A percentile compares a stretch with the other conserved stretches of the same genome.
Evolutionary conservation across 208 protist species (phyloP).

Genomic region (Trypanosoma theileri): DNA sequence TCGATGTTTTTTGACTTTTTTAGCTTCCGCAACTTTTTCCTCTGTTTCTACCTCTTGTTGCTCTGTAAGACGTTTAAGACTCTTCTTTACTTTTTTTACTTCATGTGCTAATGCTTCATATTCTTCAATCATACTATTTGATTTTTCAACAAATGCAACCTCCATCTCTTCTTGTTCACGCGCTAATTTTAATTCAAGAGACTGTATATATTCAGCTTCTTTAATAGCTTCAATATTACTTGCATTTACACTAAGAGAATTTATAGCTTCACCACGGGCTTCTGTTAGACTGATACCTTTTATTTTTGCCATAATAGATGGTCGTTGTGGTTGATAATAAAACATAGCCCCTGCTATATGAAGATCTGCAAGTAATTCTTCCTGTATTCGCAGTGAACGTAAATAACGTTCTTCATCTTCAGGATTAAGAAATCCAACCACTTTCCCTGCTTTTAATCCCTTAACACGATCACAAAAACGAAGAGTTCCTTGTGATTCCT

Average conservation of each 20-base stretch:
- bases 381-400: slow-evolving; percentile 44
- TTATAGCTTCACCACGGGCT: slow-evolving; percentile 32
- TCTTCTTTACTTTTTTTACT: slow-evolving; percentile 78
- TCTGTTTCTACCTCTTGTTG: slow-evolving; percentile 55
- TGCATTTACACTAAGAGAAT: slow-evolving; percentile 34
- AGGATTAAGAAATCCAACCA: slow-evolving; percentile 50
- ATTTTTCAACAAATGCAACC: slow-evolving; percentile 63
- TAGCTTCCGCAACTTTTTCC: slow-evolving; percentile 64
- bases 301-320: slow-evolving; percentile 33
- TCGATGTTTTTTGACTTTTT: slow-evolving; percentile 83
- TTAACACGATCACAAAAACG: slow-evolving; percentile 91
- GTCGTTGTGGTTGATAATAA: slow-evolving; percentile 53
- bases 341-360: slow-evolving; percentile 59
- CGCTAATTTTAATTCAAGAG: slow-evolving; percentile 31
- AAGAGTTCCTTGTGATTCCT: slow-evolving; percentile 80
- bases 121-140: slow-evolving; percentile 85
- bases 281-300: slow-evolving; percentile 37
- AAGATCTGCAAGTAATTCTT: slow-evolving; percentile 79
- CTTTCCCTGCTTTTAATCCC: slow-evolving; percentile 63
- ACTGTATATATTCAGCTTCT: slow-evolving; percentile 33
- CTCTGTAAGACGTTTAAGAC: slow-evolving; percentile 56
- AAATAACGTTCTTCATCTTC: slow-evolving; percentile 67
- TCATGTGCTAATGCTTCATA: slow-evolving; percentile 58
- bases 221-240: slow-evolving; percentile 37
- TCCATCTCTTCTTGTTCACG: slow-evolving; percentile 51